These are phyloP conservation scores for Talaromyces pinophilus DNA, from an alignment of 2,329 filamentous ascomycete species.

Conservation along the genomic window DNA sequence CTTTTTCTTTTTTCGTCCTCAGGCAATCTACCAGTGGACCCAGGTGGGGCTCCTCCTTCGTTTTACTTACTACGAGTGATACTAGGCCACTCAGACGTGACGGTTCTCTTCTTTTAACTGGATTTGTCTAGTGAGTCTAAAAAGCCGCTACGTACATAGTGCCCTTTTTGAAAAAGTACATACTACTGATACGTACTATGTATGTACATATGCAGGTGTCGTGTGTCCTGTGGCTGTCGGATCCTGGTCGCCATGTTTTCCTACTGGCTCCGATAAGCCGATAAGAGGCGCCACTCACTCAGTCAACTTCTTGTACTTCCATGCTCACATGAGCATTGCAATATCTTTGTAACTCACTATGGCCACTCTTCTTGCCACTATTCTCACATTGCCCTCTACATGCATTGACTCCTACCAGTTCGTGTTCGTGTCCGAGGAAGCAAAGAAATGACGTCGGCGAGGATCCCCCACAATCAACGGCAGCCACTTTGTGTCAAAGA, in stretches of 20 bases:
- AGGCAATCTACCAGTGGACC: conserved; percentile 9
- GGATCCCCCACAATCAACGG: conserved; percentile 11
- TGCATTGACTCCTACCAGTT: background rate
- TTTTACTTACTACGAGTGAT: background rate
- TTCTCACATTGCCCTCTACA: background rate
- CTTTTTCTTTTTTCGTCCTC: background rate
- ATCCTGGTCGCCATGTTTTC: conserved; percentile 17
- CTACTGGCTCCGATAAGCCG: conserved; percentile 16
- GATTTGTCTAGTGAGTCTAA: background rate
- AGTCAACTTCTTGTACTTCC: no score
- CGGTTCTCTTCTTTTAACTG: conserved; percentile 6
- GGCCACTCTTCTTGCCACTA: background rate
- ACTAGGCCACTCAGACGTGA: background rate
- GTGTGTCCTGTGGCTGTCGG: conserved; percentile 9
- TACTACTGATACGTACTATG: no score
- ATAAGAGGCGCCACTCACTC: background rate
- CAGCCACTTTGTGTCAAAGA: background rate
- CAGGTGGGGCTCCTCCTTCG: conserved; percentile 7
- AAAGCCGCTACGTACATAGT: no score
- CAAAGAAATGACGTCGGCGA: conserved; percentile 16
- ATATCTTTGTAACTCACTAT: background rate
- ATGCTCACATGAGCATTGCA: background rate
- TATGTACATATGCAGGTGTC: background rate
- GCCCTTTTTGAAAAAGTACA: background rate
- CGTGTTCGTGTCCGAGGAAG: background rate